These are phyloP conservation scores for Penicillium sp. DNA, from an alignment of 2,329 filamentous ascomycete genomes.

Conservation along the genomic window DNA sequence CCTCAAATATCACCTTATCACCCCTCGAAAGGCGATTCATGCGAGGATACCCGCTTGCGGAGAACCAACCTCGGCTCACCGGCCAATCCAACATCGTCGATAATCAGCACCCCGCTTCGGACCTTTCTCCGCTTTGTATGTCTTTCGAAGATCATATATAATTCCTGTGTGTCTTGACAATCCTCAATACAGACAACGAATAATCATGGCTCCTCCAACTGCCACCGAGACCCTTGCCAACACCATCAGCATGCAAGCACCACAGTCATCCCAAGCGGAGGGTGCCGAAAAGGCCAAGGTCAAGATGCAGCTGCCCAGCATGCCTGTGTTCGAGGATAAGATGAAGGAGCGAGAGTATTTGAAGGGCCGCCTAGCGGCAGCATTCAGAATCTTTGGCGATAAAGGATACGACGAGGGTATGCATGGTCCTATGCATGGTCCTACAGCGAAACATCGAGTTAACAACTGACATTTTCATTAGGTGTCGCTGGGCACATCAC, in stretches of 20 bases:
- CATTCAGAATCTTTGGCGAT: conserved; percentile 60
- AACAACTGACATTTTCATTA: conserved; percentile 3
- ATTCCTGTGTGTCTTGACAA: neutral
- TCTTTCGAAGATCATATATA: neutral
- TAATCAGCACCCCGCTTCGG: conserved; percentile 8
- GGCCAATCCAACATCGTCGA: conserved; percentile 4
- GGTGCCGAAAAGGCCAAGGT: conserved; percentile 30
- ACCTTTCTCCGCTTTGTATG: too few species aligned
- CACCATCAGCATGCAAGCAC: conserved; percentile 19
- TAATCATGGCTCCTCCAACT: conserved; percentile 33
- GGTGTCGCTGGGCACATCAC: conserved; percentile 66
- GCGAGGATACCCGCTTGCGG: neutral
- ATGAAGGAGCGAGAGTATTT: conserved; percentile 53
- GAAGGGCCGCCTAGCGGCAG: conserved; percentile 56
- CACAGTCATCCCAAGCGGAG: conserved; percentile 25
- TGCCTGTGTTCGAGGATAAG: conserved; percentile 44
- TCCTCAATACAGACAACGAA: neutral
- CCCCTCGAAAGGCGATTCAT: neutral
- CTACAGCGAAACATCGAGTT: neutral
- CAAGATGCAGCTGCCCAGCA: conserved; percentile 35
- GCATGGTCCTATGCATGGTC: neutral
- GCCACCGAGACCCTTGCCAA: conserved; percentile 25
- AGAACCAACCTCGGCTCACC: conserved; percentile 7
- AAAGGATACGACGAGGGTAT: conserved; percentile 55
- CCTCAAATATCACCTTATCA: neutral